Conservation (phyloP, 75 land plant species). For the Selaginella moellendorffii region DNA sequence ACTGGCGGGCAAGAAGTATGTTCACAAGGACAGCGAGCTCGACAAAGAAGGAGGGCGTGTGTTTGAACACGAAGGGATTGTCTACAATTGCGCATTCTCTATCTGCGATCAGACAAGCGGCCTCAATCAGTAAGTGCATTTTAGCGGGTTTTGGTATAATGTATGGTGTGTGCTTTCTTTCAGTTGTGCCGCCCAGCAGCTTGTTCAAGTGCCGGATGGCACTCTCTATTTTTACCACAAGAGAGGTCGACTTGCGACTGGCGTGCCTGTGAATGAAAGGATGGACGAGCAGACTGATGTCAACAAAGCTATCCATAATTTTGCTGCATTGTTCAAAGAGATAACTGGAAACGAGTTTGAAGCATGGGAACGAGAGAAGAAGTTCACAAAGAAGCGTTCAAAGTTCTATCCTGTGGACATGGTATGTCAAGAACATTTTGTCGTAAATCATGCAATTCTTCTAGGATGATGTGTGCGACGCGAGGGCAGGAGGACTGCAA, state of each 20-base stretch:
- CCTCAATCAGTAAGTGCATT: constrained; percentile 43
- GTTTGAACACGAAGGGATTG: constrained; percentile 49
- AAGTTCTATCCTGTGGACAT: constrained; percentile 58
- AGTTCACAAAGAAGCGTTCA: constrained; percentile 34
- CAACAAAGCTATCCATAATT: constrained; percentile 35
- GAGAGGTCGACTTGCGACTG: constrained; percentile 42
- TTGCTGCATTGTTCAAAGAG: constrained; percentile 43
- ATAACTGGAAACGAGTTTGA: constrained; percentile 68
- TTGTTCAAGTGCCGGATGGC: neutral
- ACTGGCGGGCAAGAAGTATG: constrained; percentile 51
- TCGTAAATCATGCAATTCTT: neutral
- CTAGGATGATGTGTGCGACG: no score
- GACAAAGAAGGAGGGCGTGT: constrained; percentile 42
- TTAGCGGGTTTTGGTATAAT: no score
- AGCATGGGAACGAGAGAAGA: constrained; percentile 74
- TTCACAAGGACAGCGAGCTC: constrained; percentile 48
- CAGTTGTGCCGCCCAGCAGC: neutral
- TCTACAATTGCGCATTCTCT: constrained; percentile 64
- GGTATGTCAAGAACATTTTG: no score
- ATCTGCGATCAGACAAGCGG: constrained; percentile 35
- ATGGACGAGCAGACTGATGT: constrained; percentile 31
- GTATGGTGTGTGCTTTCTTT: no score
- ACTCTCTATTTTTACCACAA: constrained; percentile 40
- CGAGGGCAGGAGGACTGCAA: constrained; percentile 43
- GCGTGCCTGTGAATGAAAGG: constrained; percentile 34